Evolutionary conservation across 1,139 yeast species (phyloP).

Genomic region (Geotrichum siamense): DNA sequence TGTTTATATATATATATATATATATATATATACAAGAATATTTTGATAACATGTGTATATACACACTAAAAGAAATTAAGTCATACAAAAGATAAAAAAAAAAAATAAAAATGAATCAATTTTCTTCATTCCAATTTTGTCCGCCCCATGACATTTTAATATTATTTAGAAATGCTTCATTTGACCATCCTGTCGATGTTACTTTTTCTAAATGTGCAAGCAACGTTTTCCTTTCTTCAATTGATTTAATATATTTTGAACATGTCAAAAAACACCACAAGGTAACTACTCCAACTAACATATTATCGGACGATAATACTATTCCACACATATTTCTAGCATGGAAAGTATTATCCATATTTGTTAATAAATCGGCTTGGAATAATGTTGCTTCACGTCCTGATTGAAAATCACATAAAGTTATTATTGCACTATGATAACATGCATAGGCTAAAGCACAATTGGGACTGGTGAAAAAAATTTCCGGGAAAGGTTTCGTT

Average conservation of each 20-base stretch:
- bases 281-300: constrained; percentile 7
- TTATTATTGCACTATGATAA: constrained; percentile 11
- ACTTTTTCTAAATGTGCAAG: constrained; percentile 11
- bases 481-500: constrained; percentile 11
- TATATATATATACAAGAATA: too few species aligned
- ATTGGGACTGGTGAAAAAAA: constrained; percentile 10
- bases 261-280: constrained; percentile 14
- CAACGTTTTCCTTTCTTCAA: constrained; percentile 9
- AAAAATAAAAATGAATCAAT: too few species aligned
- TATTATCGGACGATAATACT: constrained; percentile 1
- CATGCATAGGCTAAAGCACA: constrained; percentile 11
- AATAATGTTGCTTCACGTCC: constrained; percentile 8
- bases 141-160: constrained; percentile 14
- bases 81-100: too few species aligned
- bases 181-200: constrained; percentile 13
- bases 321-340: constrained; percentile 16
- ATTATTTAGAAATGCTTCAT: constrained; percentile 3
- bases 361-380: background rate
- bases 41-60: too few species aligned
- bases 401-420: constrained; percentile 7
- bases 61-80: too few species aligned
- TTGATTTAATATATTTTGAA: constrained; percentile 7
- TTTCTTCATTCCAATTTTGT: constrained; percentile 14
- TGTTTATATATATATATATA: too few species aligned
- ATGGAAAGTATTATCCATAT: constrained; percentile 11